Evolutionary conservation across 306 rosid genomes (phyloP).

Genomic region (Aeschynomene evenia): DNA sequence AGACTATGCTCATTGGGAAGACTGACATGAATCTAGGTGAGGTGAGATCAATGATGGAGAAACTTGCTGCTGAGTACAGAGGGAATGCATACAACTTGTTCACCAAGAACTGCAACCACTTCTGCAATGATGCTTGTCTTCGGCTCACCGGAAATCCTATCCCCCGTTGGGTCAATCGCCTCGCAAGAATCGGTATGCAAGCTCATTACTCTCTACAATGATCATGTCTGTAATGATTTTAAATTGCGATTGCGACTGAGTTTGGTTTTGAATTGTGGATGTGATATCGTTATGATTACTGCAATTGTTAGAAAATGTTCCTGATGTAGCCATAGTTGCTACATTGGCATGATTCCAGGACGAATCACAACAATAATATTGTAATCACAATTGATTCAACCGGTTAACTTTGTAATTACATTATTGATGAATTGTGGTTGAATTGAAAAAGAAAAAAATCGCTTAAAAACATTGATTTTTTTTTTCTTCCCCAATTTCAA

Average conservation of each 20-base stretch:
- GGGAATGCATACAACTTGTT: constrained; percentile 90
- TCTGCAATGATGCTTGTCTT: constrained; percentile 72
- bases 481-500: not conserved
- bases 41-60: constrained; percentile 65
- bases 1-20: constrained; percentile 74
- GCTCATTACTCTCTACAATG: not conserved
- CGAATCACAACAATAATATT: no score
- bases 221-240: not conserved
- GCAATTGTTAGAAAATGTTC: not conserved
- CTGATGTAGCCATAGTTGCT: not conserved
- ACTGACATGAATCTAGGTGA: constrained; percentile 53
- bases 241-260: not conserved
- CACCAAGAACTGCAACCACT: constrained; percentile 89
- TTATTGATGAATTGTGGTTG: not conserved
- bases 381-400: not conserved
- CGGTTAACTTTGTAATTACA: no score
- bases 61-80: constrained; percentile 59
- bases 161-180: constrained; percentile 94
- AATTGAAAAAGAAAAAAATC: not conserved
- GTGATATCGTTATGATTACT: not conserved
- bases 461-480: not conserved
- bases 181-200: constrained; percentile 74
- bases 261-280: no score
- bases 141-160: constrained; percentile 75
- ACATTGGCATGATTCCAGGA: not conserved